Percentiles rank a stretch among this genome's conserved stretches.
phyloP scores from a whole-genome alignment of 495 filamentous ascomycete genomes.

The Tuber brumale region DNA sequence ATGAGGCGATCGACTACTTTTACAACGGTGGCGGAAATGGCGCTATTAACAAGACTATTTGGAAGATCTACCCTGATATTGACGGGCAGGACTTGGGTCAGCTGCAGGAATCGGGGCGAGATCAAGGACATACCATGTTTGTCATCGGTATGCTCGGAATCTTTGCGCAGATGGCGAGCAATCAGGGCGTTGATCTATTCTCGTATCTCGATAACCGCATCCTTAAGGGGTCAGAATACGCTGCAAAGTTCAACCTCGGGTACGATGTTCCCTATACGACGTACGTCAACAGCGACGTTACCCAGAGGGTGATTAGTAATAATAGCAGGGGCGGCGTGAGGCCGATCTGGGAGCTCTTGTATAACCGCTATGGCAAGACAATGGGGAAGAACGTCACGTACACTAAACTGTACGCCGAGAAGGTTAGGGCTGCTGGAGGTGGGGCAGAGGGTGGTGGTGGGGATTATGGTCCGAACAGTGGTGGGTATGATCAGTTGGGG shows the following conservation, averaged over 20 bases:
- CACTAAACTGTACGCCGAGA: conserved; percentile 42
- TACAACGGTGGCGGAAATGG: conserved; percentile 45
- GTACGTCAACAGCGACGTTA: conserved; percentile 44
- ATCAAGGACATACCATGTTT: conserved; percentile 47
- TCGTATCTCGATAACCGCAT: conserved; percentile 42
- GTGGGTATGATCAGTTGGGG: conserved; percentile 44
- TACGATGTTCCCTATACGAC: conserved; percentile 46
- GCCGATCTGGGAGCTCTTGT: conserved; percentile 46
- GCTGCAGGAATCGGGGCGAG: conserved; percentile 47
- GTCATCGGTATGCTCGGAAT: conserved; percentile 44
- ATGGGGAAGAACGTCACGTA: conserved; percentile 37
- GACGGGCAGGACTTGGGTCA: conserved; percentile 39
- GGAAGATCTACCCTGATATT: conserved; percentile 33
- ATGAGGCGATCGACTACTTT: conserved; percentile 44
- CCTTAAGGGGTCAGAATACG: conserved; percentile 45
- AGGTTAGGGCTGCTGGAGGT: conserved; percentile 33
- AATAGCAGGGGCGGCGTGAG: conserved; percentile 41
- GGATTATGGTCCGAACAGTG: conserved; percentile 42
- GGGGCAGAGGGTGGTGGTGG: conserved; percentile 45
- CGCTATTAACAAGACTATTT: conserved; percentile 41
- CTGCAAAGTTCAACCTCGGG: conserved; percentile 46
- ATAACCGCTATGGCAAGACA: conserved; percentile 44
- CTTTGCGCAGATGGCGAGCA: conserved; percentile 45
- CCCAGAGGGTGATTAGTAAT: conserved; percentile 41
- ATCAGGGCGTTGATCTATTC: conserved; percentile 47